Evolutionary conservation across 805 yeast species (phyloP).

Genomic region (Suhomyces xylopsoci): DNA sequence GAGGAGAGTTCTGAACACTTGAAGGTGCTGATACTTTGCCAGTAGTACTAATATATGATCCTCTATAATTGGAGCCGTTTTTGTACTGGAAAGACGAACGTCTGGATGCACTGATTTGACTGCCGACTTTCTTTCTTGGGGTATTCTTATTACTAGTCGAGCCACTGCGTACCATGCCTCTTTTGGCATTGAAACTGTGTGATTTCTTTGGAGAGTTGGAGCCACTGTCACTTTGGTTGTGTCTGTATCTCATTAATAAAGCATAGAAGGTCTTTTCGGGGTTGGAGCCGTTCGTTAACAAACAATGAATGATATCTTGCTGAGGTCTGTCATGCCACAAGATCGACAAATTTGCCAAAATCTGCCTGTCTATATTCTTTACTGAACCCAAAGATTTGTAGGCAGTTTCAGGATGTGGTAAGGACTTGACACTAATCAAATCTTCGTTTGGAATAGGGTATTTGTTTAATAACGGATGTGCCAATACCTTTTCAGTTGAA

Average conservation of each 20-base stretch:
- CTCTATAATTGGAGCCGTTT: conserved; percentile 23
- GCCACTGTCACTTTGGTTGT: conserved; percentile 29
- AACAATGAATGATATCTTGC: conserved; percentile 36
- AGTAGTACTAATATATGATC: conserved; percentile 10
- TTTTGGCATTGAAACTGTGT: conserved; percentile 13
- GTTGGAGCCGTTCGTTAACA: conserved; percentile 37
- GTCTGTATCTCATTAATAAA: conserved; percentile 43
- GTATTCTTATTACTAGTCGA: conserved; percentile 19
- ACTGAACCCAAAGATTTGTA: conserved; percentile 47
- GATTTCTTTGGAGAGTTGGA: conserved; percentile 11
- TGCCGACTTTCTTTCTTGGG: conserved; percentile 24
- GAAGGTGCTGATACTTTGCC: conserved; percentile 29
- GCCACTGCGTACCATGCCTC: conserved; percentile 15
- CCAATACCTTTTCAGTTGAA: conserved; percentile 60
- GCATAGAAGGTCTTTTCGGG: conserved; percentile 48
- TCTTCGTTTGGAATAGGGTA: conserved; percentile 49
- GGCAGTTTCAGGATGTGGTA: conserved; percentile 57
- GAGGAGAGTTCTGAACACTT: conserved; percentile 30
- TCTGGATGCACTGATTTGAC: conserved; percentile 37
- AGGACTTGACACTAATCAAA: conserved; percentile 41
- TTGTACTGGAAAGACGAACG: conserved; percentile 44
- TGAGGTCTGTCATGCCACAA: conserved; percentile 55
- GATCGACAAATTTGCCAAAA: conserved; percentile 52
- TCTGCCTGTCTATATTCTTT: conserved; percentile 50
- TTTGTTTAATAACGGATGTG: conserved; percentile 53